phyloP scores from a whole-genome alignment of 2,329 filamentous ascomycete species.

The Bipolaris sorokiniana region DNA sequence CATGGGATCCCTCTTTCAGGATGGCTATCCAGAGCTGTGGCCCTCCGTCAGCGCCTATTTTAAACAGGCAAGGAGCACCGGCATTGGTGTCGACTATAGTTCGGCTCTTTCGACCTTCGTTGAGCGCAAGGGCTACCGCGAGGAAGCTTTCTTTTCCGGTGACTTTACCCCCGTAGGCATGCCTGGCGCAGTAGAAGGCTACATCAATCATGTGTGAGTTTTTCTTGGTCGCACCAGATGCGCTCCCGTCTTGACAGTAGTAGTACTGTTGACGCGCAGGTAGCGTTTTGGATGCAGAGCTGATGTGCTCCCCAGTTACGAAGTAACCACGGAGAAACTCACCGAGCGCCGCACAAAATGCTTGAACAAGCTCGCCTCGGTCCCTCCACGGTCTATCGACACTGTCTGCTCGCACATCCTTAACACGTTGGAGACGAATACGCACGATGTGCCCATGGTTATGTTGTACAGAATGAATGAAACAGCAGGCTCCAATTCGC shows the following conservation, averaged over 20 bases:
- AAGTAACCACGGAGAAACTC: slow-evolving; percentile 42
- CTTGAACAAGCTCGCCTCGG: slow-evolving; percentile 40
- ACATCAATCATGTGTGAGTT: slow-evolving; percentile 16
- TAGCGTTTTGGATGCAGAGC: background rate
- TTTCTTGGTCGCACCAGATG: background rate
- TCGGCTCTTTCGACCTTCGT: slow-evolving; percentile 31
- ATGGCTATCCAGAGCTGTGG: slow-evolving; percentile 42
- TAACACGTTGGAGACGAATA: slow-evolving; percentile 36
- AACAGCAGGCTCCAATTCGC: slow-evolving; percentile 7
- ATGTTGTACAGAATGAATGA: slow-evolving; percentile 38
- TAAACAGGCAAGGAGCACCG: slow-evolving; percentile 31
- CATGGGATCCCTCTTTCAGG: slow-evolving; percentile 39
- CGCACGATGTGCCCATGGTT: slow-evolving; percentile 39
- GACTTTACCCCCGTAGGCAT: slow-evolving; percentile 42
- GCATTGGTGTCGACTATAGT: slow-evolving; percentile 34
- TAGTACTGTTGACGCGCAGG: background rate
- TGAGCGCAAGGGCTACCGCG: slow-evolving; percentile 38
- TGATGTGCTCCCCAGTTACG: slow-evolving; percentile 27
- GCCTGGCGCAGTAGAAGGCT: slow-evolving; percentile 30
- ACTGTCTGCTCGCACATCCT: slow-evolving; percentile 37
- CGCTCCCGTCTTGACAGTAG: background rate
- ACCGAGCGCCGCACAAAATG: slow-evolving; percentile 41
- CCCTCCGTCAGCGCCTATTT: slow-evolving; percentile 30
- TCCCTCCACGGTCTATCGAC: slow-evolving; percentile 29
- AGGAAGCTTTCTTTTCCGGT: slow-evolving; percentile 44